phyloP scores from a whole-genome alignment of 106 monocot species.

The Apostasia ramifera region DNA sequence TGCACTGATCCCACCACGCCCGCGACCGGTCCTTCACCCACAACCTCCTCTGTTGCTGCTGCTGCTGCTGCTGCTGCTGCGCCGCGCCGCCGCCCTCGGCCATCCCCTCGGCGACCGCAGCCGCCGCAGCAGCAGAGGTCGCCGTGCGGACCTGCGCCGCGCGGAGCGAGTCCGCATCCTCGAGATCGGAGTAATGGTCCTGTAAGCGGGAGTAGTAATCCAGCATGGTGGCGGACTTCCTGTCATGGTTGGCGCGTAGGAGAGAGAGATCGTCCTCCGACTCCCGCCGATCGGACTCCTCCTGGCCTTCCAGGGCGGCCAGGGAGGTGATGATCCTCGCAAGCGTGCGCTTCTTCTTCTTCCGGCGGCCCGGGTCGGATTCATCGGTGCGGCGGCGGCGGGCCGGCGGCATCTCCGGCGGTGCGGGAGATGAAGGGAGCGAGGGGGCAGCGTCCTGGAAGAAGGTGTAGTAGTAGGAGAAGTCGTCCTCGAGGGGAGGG shows the following conservation, averaged over 20 bases:
- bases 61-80: neutral
- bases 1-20: constrained; percentile 55
- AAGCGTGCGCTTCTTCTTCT: constrained; percentile 24
- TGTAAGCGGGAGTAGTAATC: constrained; percentile 23
- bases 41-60: constrained; percentile 12
- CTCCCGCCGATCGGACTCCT: constrained; percentile 17
- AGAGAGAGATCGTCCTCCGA: constrained; percentile 22
- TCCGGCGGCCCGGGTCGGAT: neutral
- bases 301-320: constrained; percentile 36
- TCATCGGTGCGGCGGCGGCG: neutral
- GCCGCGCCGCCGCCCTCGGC: constrained; percentile 11
- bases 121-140: constrained; percentile 15
- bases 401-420: constrained; percentile 11
- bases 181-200: constrained; percentile 28
- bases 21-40: constrained; percentile 55
- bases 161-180: constrained; percentile 23
- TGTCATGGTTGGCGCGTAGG: constrained; percentile 25
- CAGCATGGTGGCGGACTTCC: constrained; percentile 17
- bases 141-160: constrained; percentile 2
- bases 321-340: constrained; percentile 35
- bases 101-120: neutral
- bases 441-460: constrained; percentile 34
- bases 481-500: constrained; percentile 32
- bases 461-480: constrained; percentile 41
- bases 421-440: constrained; percentile 1